These are phyloP conservation scores for Echeveria elegans DNA, from an alignment of 164 flowering plant genomes.

Conservation along the genomic window DNA sequence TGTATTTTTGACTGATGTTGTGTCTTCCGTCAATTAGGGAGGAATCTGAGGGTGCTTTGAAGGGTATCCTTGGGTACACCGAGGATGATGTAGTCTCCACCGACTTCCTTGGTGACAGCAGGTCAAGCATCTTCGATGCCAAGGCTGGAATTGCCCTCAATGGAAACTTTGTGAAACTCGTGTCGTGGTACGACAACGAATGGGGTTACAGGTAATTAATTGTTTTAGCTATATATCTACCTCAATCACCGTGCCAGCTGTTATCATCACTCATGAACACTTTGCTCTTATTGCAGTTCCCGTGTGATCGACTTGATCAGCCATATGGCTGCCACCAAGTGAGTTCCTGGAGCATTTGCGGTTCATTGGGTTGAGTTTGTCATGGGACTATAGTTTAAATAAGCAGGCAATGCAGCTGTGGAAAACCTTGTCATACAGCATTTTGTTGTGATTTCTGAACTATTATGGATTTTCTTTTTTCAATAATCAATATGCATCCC, in stretches of 20 bases:
- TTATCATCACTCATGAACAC: not conserved
- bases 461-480: not conserved
- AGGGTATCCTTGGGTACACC: conserved; percentile 25
- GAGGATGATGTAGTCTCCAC: conserved; percentile 26
- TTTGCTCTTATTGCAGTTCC: conserved; percentile 11
- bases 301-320: conserved; percentile 23
- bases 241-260: not conserved
- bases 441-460: conserved; percentile 28
- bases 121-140: conserved; percentile 30
- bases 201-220: conserved; percentile 24
- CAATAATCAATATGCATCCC: not conserved
- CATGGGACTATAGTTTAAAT: conserved; percentile 1
- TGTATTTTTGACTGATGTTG: not conserved
- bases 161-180: conserved; percentile 21
- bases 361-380: not conserved
- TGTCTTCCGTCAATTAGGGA: conserved; percentile 9
- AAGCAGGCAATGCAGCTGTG: conserved; percentile 6
- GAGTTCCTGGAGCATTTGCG: conserved; percentile 2
- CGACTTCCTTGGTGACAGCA: conserved; percentile 22
- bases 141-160: conserved; percentile 26
- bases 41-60: conserved; percentile 19
- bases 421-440: conserved; percentile 38
- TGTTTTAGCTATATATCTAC: not conserved
- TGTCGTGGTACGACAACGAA: conserved; percentile 27
- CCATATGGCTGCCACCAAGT: conserved; percentile 16